phyloP scores from a whole-genome alignment of 768 basidiomycete genomes.

The Multifurca ochricompacta region DNA sequence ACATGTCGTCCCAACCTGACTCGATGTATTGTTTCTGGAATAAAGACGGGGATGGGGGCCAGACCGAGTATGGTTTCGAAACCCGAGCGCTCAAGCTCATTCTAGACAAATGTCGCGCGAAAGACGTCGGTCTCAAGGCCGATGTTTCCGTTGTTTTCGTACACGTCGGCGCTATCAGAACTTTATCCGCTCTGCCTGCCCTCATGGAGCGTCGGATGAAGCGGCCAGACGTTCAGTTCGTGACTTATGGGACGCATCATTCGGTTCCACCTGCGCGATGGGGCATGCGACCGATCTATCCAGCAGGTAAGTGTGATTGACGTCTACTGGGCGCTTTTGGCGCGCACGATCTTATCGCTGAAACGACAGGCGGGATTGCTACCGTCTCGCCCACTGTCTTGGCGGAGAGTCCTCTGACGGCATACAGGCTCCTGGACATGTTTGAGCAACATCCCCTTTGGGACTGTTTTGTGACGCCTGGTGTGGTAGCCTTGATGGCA shows the following conservation, averaged over 20 bases:
- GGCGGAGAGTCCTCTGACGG: conserved; percentile 41
- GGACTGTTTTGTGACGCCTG: conserved; percentile 59
- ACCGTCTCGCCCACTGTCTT: conserved; percentile 64
- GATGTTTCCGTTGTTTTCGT: conserved; percentile 53
- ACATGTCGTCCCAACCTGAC: not conserved
- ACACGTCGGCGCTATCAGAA: conserved; percentile 49
- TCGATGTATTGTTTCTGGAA: conserved; percentile 17
- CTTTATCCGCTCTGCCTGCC: conserved; percentile 41
- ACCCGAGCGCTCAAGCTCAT: conserved; percentile 5
- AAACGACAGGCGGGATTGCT: conserved; percentile 57
- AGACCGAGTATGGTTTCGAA: conserved; percentile 3
- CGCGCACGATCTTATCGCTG: not conserved
- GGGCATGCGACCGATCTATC: conserved; percentile 62
- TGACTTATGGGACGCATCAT: conserved; percentile 60
- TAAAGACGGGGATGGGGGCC: conserved; percentile 12
- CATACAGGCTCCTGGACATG: conserved; percentile 41
- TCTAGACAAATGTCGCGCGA: conserved; percentile 12
- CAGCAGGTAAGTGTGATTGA: conserved; percentile 42
- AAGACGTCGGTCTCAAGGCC: conserved; percentile 20
- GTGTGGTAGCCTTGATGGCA: conserved; percentile 50
- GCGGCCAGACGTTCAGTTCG: conserved; percentile 45
- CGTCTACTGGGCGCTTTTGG: not conserved
- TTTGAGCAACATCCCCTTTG: conserved; percentile 57
- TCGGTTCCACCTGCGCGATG: conserved; percentile 43
- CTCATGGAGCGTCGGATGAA: conserved; percentile 41